Conservation (phyloP, 805 yeast genomes). For the Kuraishia capsulata region DNA sequence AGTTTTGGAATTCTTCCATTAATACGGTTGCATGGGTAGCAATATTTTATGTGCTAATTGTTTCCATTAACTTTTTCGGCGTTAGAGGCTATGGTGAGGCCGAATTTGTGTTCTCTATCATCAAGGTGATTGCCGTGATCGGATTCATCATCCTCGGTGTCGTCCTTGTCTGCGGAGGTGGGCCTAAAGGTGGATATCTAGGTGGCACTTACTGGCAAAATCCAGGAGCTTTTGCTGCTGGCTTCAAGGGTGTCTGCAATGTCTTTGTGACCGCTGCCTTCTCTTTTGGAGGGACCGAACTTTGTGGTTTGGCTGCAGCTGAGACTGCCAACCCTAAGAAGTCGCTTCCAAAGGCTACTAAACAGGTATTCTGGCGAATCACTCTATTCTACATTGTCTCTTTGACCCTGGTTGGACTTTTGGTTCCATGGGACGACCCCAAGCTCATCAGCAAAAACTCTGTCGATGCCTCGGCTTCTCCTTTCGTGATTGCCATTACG, state of each 20-base stretch:
- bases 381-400: constrained; percentile 47
- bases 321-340: constrained; percentile 55
- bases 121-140: constrained; percentile 45
- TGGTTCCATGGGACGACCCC: constrained; percentile 47
- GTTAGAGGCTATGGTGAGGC: constrained; percentile 65
- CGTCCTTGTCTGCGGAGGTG: constrained; percentile 55
- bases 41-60: constrained; percentile 42
- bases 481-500: constrained; percentile 65
- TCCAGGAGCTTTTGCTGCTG: constrained; percentile 46
- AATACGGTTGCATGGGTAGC: constrained; percentile 50
- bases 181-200: constrained; percentile 44
- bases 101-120: constrained; percentile 45
- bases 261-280: constrained; percentile 55
- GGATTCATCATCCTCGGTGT: constrained; percentile 52
- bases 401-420: constrained; percentile 43
- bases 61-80: constrained; percentile 49
- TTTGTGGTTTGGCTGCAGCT: constrained; percentile 58
- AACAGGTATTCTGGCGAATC: constrained; percentile 59
- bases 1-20: constrained; percentile 35
- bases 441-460: constrained; percentile 37
- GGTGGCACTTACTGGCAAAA: constrained; percentile 52
- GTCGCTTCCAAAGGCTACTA: constrained; percentile 54
- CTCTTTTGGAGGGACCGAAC: constrained; percentile 61
- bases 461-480: constrained; percentile 53
- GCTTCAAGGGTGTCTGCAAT: constrained; percentile 59